phyloP scores from a whole-genome alignment of 306 rosid genomes.

The Rubus parviflorus region DNA sequence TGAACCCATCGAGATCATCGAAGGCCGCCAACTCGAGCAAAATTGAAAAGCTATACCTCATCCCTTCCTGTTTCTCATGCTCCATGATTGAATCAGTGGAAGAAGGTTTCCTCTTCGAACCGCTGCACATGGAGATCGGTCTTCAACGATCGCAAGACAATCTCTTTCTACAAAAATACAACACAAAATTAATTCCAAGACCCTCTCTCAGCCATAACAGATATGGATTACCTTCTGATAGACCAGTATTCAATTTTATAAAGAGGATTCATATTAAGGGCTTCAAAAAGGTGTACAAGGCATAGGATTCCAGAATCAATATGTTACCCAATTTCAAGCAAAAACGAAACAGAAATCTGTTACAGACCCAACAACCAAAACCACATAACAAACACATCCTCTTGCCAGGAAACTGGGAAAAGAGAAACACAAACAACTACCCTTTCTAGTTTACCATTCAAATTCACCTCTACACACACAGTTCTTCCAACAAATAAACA shows the following conservation, averaged over 20 bases:
- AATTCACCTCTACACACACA: not conserved
- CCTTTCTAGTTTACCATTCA: conserved; percentile 3
- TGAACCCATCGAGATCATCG: conserved; percentile 58
- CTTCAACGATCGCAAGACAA: conserved; percentile 14
- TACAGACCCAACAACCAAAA: conserved; percentile 28
- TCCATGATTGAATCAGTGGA: conserved; percentile 50
- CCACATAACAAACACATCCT: conserved; percentile 32
- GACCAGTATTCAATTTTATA: not conserved
- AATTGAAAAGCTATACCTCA: conserved; percentile 32
- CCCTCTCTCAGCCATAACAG: conserved; percentile 2
- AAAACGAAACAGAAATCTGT: conserved; percentile 37
- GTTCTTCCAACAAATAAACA: not conserved
- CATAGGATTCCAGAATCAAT: conserved; percentile 17
- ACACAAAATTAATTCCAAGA: conserved; percentile 4
- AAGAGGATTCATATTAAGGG: not conserved
- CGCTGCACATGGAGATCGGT: conserved; percentile 61
- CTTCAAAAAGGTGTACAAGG: not conserved
- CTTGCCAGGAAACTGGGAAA: conserved; percentile 6
- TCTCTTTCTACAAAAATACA: conserved; percentile 21
- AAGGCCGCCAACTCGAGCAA: conserved; percentile 65
- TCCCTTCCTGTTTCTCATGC: conserved; percentile 40
- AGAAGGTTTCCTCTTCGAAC: conserved; percentile 56
- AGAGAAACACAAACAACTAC: not conserved
- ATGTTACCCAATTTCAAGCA: conserved; percentile 25
- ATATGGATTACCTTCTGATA: not conserved